These are phyloP conservation scores for Calocera viscosa DNA, from an alignment of 768 basidiomycete genomes.

Conservation along the genomic window DNA sequence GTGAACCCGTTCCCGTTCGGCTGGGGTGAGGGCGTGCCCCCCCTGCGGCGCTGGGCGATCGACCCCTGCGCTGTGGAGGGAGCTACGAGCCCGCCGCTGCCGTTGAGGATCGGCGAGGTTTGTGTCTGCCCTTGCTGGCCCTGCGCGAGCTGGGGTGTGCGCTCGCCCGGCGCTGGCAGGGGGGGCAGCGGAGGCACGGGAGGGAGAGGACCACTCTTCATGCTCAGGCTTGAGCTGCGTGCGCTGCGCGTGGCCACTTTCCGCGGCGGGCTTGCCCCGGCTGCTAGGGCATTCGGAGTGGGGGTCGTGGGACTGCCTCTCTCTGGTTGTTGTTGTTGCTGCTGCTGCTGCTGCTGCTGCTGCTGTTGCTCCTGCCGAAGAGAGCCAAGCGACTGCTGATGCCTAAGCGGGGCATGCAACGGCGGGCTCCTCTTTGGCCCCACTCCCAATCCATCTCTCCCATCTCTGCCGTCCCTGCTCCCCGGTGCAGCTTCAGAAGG, in stretches of 20 bases:
- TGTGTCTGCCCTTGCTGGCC: not conserved
- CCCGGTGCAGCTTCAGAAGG: not conserved
- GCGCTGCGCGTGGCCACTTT: not conserved
- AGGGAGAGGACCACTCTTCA: not conserved
- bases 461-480: not conserved
- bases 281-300: not conserved
- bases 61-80: constrained; percentile 15
- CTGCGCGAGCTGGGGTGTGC: not conserved
- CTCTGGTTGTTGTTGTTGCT: not conserved
- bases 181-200: not conserved
- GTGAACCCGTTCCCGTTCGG: not conserved
- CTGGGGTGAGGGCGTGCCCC: not conserved
- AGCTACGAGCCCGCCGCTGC: constrained; percentile 6
- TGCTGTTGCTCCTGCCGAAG: not conserved
- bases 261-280: not conserved
- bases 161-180: too few species aligned
- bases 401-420: not conserved
- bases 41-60: constrained; percentile 14
- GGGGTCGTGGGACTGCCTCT: not conserved
- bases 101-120: not conserved
- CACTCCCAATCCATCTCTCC: not conserved
- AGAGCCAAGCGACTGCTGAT: not conserved
- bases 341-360: not conserved
- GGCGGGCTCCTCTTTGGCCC: not conserved
- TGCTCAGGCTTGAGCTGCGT: not conserved